These are phyloP conservation scores for Crassisporium funariophilum DNA, from an alignment of 768 basidiomycete genomes.

Conservation along the genomic window DNA sequence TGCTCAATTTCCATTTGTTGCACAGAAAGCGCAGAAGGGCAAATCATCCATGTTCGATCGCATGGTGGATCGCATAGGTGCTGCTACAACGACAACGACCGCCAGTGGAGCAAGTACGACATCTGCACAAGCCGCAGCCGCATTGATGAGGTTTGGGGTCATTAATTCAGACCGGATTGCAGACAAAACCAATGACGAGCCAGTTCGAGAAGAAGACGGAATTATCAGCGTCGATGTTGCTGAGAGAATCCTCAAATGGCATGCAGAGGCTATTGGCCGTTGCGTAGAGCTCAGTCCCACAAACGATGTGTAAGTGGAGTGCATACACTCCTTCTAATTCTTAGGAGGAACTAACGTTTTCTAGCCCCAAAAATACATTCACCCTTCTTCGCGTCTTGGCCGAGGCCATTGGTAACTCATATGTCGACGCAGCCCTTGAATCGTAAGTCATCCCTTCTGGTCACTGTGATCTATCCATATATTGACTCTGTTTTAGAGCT, in stretches of 20 bases:
- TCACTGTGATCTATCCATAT: not conserved
- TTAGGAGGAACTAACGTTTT: conserved; percentile 8
- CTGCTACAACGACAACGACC: conserved; percentile 68
- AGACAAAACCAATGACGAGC: conserved; percentile 66
- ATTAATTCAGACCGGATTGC: conserved; percentile 55
- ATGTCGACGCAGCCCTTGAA: conserved; percentile 90
- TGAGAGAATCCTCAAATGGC: conserved; percentile 95
- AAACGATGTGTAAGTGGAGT: conserved; percentile 76
- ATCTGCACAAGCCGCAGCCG: conserved; percentile 85
- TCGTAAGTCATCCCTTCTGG: conserved; percentile 58
- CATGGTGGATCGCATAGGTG: conserved; percentile 86
- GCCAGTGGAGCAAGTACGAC: conserved; percentile 62
- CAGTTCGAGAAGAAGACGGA: conserved; percentile 80
- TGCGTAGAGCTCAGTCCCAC: conserved; percentile 86
- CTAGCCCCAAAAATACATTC: conserved; percentile 87
- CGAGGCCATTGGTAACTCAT: conserved; percentile 80
- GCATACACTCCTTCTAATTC: not conserved
- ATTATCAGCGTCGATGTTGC: conserved; percentile 71
- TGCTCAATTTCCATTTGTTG: conserved; percentile 27
- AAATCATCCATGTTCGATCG: conserved; percentile 87
- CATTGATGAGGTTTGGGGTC: conserved; percentile 89
- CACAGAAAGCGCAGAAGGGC: conserved; percentile 60
- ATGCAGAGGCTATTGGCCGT: conserved; percentile 94
- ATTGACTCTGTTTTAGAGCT: conserved; percentile 50
- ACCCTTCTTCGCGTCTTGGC: conserved; percentile 81